Conservation (phyloP, 768 basidiomycete genomes). For the Suillus lakei region DNA sequence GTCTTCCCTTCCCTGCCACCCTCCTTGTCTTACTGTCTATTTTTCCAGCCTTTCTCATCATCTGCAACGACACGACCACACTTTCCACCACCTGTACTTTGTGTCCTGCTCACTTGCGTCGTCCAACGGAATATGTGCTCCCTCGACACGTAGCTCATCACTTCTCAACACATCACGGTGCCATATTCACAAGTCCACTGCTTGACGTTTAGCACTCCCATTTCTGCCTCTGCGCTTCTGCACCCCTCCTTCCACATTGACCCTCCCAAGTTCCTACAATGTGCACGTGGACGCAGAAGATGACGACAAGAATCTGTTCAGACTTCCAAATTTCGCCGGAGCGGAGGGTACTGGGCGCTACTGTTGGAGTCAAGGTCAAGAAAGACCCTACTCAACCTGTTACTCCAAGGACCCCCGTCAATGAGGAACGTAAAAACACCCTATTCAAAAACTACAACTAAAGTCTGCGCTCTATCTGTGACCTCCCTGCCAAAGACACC, state of each 20-base stretch:
- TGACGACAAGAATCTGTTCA: slow-evolving; percentile 7
- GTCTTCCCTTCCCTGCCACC: slow-evolving; percentile 28
- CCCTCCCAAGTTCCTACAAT: slow-evolving; percentile 25
- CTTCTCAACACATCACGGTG: neutral
- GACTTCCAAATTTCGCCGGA: slow-evolving; percentile 14
- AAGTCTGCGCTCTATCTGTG: neutral
- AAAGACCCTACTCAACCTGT: slow-evolving; percentile 58
- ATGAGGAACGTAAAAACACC: slow-evolving; percentile 6
- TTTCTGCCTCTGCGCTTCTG: slow-evolving; percentile 40
- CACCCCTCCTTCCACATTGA: slow-evolving; percentile 44
- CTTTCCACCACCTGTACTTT: neutral
- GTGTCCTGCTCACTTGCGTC: neutral
- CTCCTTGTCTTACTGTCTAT: no score
- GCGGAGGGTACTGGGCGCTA: slow-evolving; percentile 20
- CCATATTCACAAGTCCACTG: slow-evolving; percentile 33
- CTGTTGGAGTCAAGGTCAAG: slow-evolving; percentile 29
- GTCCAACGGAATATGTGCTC: neutral
- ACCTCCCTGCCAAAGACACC: slow-evolving; percentile 26
- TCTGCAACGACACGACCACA: neutral
- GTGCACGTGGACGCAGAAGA: slow-evolving; percentile 8
- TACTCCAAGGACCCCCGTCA: neutral
- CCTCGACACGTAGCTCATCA: neutral
- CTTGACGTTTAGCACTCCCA: slow-evolving; percentile 44
- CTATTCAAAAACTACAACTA: neutral
- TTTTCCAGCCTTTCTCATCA: neutral